Percentiles rank a stretch among this genome's conserved stretches.
phyloP scores from a whole-genome alignment of 2,329 filamentous ascomycete genomes.

The Ceratocystis huliohia region DNA sequence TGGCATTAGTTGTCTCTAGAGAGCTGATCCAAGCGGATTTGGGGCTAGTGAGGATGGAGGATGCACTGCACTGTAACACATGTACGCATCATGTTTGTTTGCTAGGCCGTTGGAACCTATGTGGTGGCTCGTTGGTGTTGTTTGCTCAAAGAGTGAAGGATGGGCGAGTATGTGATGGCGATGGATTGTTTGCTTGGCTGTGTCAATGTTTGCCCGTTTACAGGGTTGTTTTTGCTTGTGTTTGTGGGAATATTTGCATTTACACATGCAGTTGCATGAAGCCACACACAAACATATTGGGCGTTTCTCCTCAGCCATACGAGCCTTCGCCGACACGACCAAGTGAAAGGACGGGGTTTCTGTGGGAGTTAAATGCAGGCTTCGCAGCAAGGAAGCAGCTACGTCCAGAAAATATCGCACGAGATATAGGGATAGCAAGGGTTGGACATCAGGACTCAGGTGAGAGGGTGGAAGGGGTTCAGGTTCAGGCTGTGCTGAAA shows the following conservation, averaged over 20 bases:
- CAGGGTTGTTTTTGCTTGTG: not conserved
- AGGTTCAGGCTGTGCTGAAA: not conserved
- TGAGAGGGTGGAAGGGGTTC: not conserved
- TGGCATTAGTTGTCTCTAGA: not conserved
- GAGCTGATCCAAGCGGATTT: not conserved
- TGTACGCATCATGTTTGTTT: not conserved
- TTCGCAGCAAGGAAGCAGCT: not conserved
- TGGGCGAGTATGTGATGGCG: not conserved
- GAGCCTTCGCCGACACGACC: not conserved
- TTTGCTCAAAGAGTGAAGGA: not conserved
- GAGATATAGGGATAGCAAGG: not conserved
- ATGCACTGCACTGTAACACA: conserved; percentile 1
- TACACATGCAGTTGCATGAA: not conserved
- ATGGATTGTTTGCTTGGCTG: conserved; percentile 4
- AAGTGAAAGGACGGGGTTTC: not conserved
- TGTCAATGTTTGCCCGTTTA: not conserved
- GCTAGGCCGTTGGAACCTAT: not conserved
- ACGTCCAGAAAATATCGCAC: not conserved
- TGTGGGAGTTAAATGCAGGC: not conserved
- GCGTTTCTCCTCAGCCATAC: not conserved
- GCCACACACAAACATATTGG: conserved; percentile 2
- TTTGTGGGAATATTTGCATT: not conserved
- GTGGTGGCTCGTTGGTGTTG: conserved; percentile 1
- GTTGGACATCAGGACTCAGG: not conserved
- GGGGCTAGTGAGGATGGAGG: not conserved